Percentiles rank a stretch among this genome's conserved stretches.
These are phyloP conservation scores for Sesbania bispinosa DNA, from an alignment of 306 rosid species.

Conservation along the genomic window DNA sequence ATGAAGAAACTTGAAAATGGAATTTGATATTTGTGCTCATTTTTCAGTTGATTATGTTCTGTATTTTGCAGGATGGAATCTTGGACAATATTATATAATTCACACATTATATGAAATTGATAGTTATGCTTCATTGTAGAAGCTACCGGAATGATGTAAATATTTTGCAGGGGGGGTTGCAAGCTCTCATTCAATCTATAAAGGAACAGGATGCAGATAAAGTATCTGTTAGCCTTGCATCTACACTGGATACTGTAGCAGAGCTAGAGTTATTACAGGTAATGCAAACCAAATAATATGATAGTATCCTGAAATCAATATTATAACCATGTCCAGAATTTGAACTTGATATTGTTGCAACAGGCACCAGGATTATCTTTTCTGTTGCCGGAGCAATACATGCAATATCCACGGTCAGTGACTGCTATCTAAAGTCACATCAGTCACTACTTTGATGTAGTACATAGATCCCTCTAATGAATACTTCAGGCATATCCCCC, in stretches of 20 bases:
- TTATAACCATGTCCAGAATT: conserved; percentile 15
- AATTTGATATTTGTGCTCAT: neutral
- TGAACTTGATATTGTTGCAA: conserved; percentile 33
- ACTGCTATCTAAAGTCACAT: neutral
- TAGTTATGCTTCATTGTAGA: conserved; percentile 25
- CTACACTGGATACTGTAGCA: conserved; percentile 78
- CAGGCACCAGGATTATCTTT: conserved; percentile 97
- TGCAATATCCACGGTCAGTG: conserved; percentile 77
- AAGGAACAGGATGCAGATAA: conserved; percentile 80
- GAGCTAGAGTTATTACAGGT: conserved; percentile 89
- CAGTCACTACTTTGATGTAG: neutral
- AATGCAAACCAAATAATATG: conserved; percentile 1
- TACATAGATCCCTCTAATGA: neutral
- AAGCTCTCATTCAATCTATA: conserved; percentile 65
- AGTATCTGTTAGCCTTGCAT: conserved; percentile 73
- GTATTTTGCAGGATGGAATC: neutral
- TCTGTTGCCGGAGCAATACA: conserved; percentile 70
- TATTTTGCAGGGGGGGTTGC: conserved; percentile 69
- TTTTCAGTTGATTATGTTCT: neutral
- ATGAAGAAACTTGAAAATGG: neutral
- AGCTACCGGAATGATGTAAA: conserved; percentile 19
- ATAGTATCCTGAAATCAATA: neutral
- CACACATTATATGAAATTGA: conserved; percentile 8
- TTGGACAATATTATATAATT: neutral
- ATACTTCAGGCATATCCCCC: neutral